Percentiles rank a stretch among this genome's conserved stretches.
Evolutionary conservation across 1,139 yeast genomes (phyloP).

Genomic region (Sugiyamaella xylanicola): DNA sequence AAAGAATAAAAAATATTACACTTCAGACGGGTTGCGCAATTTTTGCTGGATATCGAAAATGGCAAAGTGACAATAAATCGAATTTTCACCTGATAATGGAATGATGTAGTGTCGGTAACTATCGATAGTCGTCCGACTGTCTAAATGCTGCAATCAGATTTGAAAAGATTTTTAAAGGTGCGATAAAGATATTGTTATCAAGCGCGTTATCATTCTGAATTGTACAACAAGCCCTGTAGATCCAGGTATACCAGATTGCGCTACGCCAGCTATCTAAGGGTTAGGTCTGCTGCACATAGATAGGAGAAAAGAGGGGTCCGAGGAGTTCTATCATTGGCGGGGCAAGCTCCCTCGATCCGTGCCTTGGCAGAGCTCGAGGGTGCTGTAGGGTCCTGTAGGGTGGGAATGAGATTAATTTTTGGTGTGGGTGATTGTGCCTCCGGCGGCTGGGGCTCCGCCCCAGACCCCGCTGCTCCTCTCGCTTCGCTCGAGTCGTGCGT

Average conservation of each 20-base stretch:
- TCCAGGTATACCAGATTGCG: conserved; percentile 5
- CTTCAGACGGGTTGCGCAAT: no score
- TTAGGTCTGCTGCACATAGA: conserved; percentile 8
- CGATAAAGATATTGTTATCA: conserved; percentile 17
- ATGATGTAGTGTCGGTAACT: not conserved
- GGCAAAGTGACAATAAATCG: not conserved
- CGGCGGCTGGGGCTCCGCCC: no score
- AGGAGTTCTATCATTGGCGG: not conserved
- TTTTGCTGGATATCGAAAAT: not conserved
- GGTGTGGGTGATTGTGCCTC: no score
- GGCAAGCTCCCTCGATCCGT: not conserved
- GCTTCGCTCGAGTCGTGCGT: not conserved
- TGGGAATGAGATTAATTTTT: no score
- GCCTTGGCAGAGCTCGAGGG: not conserved
- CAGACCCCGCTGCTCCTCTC: not conserved
- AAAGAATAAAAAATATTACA: no score
- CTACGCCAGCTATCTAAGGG: conserved; percentile 5
- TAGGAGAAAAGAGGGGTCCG: no score
- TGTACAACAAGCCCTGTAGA: conserved; percentile 8
- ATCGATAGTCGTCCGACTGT: conserved; percentile 7
- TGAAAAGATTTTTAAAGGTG: conserved; percentile 15
- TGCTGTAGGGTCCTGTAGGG: no score
- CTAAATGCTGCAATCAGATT: conserved; percentile 11
- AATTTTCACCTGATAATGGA: conserved; percentile 2
- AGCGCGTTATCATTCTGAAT: conserved; percentile 17